Evolutionary conservation across 305 asterid species (phyloP).

Genomic region (Lippia alba): DNA sequence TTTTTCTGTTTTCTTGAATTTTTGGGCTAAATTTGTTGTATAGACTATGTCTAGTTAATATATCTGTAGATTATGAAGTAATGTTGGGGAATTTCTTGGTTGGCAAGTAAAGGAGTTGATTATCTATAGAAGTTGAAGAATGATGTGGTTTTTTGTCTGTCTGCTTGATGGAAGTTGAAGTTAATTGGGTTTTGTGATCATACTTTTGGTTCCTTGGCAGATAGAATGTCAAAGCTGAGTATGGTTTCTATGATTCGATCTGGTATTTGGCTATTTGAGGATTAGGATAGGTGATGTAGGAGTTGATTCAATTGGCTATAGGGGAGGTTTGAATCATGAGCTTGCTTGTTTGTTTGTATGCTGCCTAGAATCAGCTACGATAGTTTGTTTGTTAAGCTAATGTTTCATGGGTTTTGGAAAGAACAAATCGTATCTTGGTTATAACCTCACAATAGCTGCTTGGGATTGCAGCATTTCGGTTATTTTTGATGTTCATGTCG

Average conservation of each 20-base stretch:
- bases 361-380: neutral
- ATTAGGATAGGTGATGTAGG: constrained; percentile 8
- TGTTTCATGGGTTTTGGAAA: neutral
- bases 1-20: neutral
- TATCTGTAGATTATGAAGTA: neutral
- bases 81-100: neutral
- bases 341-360: constrained; percentile 17
- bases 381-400: neutral
- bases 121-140: neutral
- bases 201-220: constrained; percentile 26
- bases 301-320: constrained; percentile 13
- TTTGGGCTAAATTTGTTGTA: constrained; percentile 2
- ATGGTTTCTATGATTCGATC: neutral
- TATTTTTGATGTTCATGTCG: too few relatives aligned
- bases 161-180: constrained; percentile 7
- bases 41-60: neutral
- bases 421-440: neutral
- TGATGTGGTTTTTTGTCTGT: neutral
- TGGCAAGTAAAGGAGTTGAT: constrained; percentile 5
- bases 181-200: constrained; percentile 3
- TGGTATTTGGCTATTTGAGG: neutral
- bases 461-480: too few relatives aligned
- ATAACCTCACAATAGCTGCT: neutral
- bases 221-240: constrained; percentile 22
- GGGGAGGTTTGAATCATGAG: constrained; percentile 24